Evolutionary conservation across 257 asterid species (phyloP).

Genomic region (Thymus quinquecostatus): DNA sequence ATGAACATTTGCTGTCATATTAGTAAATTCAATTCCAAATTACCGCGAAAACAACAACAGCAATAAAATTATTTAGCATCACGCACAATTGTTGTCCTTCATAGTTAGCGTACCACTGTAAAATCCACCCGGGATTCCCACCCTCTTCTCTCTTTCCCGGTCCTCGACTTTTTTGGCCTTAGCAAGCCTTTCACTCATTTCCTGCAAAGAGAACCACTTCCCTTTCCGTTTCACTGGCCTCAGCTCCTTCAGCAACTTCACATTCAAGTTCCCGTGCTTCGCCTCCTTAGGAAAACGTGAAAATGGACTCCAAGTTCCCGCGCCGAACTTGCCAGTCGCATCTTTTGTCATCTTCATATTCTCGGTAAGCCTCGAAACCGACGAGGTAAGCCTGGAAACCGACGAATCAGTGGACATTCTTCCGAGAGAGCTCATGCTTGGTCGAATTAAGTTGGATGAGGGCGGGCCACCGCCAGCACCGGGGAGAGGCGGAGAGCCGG

Average conservation of each 20-base stretch:
- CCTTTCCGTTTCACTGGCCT: conserved; percentile 69
- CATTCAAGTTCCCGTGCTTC: background rate
- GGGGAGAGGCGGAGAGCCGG: conserved; percentile 8
- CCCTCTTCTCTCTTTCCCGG: background rate
- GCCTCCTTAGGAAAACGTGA: conserved; percentile 26
- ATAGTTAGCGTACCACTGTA: background rate
- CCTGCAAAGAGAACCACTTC: conserved; percentile 69
- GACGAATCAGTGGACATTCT: background rate
- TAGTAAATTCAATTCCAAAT: background rate
- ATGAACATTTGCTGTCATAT: background rate
- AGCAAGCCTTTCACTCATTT: conserved; percentile 62
- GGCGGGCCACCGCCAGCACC: background rate
- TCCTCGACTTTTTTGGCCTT: conserved; percentile 50
- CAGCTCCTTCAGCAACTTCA: conserved; percentile 48
- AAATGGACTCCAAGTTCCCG: conserved; percentile 23
- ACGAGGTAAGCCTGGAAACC: background rate
- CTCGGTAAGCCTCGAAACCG: conserved; percentile 22
- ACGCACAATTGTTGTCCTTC: background rate
- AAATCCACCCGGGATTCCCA: background rate
- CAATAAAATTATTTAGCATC: background rate
- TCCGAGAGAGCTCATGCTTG: conserved; percentile 22
- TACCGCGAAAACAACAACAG: background rate
- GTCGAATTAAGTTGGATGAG: conserved; percentile 22
- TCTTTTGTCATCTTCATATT: conserved; percentile 22
- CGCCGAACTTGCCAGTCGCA: conserved; percentile 11